phyloP scores from a whole-genome alignment of 2,329 filamentous ascomycete genomes.

The Aspergillus udagawae region DNA sequence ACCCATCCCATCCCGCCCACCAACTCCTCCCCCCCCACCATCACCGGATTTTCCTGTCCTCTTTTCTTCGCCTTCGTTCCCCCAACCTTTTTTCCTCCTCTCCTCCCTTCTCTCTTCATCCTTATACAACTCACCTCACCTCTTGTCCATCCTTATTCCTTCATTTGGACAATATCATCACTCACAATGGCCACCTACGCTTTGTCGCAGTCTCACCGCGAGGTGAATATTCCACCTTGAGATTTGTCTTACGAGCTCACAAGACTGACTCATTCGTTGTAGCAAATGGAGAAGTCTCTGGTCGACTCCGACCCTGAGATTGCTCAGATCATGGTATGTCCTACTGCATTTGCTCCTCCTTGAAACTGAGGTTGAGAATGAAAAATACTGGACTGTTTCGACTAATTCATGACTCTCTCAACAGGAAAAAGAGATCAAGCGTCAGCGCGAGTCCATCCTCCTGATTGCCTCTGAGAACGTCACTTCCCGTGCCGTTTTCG shows the following conservation, averaged over 20 bases:
- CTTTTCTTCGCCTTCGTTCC: conserved; percentile 5
- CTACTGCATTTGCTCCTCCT: not conserved
- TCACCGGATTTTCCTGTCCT: conserved; percentile 1
- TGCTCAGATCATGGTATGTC: conserved; percentile 86
- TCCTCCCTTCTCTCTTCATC: conserved; percentile 10
- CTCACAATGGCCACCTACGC: conserved; percentile 54
- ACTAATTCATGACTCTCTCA: conserved; percentile 28
- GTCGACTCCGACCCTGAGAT: conserved; percentile 91
- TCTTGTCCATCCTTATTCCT: conserved; percentile 2
- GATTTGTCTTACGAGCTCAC: conserved; percentile 8
- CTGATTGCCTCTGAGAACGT: conserved; percentile 99
- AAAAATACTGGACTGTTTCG: not conserved
- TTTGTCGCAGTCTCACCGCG: conserved; percentile 62
- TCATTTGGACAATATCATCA: conserved; percentile 11
- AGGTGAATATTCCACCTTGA: conserved; percentile 42
- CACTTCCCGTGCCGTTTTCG: conserved; percentile 95
- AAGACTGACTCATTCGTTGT: conserved; percentile 33
- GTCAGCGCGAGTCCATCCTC: conserved; percentile 97
- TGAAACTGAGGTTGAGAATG: not conserved
- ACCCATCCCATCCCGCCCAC: not conserved
- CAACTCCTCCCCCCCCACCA: not conserved
- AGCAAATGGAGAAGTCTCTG: conserved; percentile 96
- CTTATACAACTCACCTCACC: conserved; percentile 6
- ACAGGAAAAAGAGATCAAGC: conserved; percentile 87
- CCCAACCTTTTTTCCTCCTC: conserved; percentile 4